Evolutionary conservation across 2,329 filamentous ascomycete species (phyloP).

Genomic region (Colletotrichum tropicicola): DNA sequence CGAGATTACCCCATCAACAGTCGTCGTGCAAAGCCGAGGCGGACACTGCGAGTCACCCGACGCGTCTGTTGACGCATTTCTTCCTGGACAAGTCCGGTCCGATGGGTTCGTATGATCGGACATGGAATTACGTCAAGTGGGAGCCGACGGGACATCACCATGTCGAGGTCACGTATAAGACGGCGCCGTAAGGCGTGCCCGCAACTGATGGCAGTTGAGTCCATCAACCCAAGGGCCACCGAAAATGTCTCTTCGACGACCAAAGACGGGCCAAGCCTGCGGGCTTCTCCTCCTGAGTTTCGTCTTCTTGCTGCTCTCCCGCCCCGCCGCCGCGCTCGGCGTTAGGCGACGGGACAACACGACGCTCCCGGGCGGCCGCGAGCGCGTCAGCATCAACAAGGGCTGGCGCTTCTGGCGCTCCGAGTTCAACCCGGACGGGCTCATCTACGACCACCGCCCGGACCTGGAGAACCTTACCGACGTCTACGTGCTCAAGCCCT

Average conservation of each 20-base stretch:
- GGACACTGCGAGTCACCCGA: too few relatives aligned
- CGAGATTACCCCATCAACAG: conserved; percentile 1
- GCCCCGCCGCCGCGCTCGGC: neutral
- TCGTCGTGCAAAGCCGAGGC: neutral
- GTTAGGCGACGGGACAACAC: neutral
- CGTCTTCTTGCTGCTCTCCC: neutral
- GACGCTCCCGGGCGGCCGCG: conserved; percentile 14
- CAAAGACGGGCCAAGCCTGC: neutral
- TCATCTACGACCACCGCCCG: conserved; percentile 38
- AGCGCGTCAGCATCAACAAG: conserved; percentile 43
- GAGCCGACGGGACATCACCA: neutral
- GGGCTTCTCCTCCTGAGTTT: neutral
- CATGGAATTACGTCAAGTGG: neutral
- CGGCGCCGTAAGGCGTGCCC: too few relatives aligned
- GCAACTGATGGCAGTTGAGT: neutral
- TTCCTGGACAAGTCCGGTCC: neutral
- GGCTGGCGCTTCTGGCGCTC: conserved; percentile 50
- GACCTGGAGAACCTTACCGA: conserved; percentile 33
- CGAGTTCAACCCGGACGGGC: conserved; percentile 44
- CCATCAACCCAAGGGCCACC: too few relatives aligned
- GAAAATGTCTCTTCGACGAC: neutral
- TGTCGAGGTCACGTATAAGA: neutral
- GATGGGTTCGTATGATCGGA: neutral
- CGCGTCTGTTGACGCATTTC: too few relatives aligned
- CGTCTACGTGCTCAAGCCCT: conserved; percentile 43